Base-by-base conservation (phyloP, 179 eudicot species). In the Drosera spatulata region DNA sequence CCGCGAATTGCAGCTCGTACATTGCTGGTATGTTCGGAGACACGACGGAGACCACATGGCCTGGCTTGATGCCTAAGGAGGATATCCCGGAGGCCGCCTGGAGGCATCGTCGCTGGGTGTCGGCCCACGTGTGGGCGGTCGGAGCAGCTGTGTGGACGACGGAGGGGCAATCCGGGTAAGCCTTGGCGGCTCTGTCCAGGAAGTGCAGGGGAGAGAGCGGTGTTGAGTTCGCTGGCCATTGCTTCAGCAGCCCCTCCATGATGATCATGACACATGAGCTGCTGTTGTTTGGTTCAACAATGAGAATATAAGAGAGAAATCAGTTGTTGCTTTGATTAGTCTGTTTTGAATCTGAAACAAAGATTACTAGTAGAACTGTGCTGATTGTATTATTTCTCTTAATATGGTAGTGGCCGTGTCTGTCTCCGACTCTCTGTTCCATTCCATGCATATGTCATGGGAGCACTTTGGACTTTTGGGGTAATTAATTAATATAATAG, bases 11-110 rank as follows among this genome's bases (percentile, higher is more conserved):
- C 43, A 86, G 84, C 64, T 86, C 95, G 67, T 78, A 84, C 60
- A 76, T 69, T 11, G 95, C 90, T 2, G 95, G 95, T 50, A 78
- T 58, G 39, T 87, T 84, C 1, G 88, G 95, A 44, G 91, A 84
- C 7, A 84, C 47, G 10, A 82, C 82, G 0, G 90, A 84, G 4
- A 83, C 85, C 6, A 87, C 95, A 5, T 80, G 63, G 41, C 73
- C 71, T 2, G 33, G 33, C 7, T 55, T 8, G 54, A 51, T 51
- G 33, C 54, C 54, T 40, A 51, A 38, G 14, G 85, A 77, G 0
- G 49, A 7, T 46, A 86, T 66, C 0, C 84, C 70, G 1, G 89
- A 86, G 0, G 95, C 87, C 0, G 74, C 39, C 33, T 50, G 73
- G 41, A 81, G 72, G 57, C 85, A 84, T 14, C 95, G 75, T 2